Percentiles rank a stretch among this genome's conserved stretches.
phyloP scores from a whole-genome alignment of 148 eudicot species.

The Suaeda aralocaspica region DNA sequence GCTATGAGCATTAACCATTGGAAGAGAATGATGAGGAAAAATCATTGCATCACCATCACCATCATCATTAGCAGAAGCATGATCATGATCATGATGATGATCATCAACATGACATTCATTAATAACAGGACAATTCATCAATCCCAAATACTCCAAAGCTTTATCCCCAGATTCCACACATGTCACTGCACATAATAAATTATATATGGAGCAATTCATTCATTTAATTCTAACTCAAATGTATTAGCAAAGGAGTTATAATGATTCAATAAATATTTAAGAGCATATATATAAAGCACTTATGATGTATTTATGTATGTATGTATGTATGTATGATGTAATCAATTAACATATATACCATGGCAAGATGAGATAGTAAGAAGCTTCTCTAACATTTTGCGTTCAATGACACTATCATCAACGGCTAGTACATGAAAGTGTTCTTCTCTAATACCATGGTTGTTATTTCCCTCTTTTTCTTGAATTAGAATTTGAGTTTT shows the following conservation, averaged over 20 bases:
- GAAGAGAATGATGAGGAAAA: constrained; percentile 12
- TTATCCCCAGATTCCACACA: constrained; percentile 59
- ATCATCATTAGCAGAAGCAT: neutral
- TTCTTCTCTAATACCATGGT: neutral
- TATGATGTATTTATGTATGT: too few species aligned
- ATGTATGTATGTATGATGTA: too few species aligned
- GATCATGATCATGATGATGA: neutral
- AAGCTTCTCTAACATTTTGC: constrained; percentile 55
- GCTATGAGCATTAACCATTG: constrained; percentile 2
- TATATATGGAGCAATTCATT: neutral
- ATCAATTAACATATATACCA: too few species aligned
- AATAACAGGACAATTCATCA: constrained; percentile 23
- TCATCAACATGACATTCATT: neutral
- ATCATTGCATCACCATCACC: neutral
- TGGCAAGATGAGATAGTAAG: constrained; percentile 52
- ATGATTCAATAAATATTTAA: too few species aligned
- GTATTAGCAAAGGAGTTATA: too few species aligned
- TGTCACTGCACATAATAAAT: constrained; percentile 44
- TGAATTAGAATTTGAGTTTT: neutral
- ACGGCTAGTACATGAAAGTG: constrained; percentile 59
- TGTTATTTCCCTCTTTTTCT: constrained; percentile 11
- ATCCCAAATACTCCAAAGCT: constrained; percentile 54
- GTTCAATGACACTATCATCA: constrained; percentile 52
- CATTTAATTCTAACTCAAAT: neutral
- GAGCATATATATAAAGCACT: too few species aligned